These are phyloP conservation scores for Nasturtium officinale DNA, from an alignment of 345 rosid species.

Conservation along the genomic window DNA sequence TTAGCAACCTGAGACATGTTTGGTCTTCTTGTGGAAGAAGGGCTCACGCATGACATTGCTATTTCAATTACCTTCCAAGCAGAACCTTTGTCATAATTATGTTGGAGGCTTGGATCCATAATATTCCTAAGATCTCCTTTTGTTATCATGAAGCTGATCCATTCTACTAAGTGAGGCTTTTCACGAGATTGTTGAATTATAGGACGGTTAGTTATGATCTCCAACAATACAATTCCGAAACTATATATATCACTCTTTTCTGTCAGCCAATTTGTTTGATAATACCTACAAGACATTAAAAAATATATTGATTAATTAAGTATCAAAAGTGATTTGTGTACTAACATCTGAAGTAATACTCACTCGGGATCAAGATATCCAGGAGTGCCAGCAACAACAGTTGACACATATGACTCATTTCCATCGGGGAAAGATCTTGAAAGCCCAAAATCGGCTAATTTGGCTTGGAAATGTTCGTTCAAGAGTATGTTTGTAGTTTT, in stretches of 20 bases:
- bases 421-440: no score
- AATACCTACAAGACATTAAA: conserved; percentile 38
- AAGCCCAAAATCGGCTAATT: conserved; percentile 27
- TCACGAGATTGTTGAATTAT: conserved; percentile 24
- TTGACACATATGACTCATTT: no score
- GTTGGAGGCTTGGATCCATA: conserved; percentile 35
- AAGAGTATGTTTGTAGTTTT: conserved; percentile 48
- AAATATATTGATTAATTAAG: not conserved
- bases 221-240: conserved; percentile 49
- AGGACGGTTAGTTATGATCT: conserved; percentile 47
- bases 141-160: conserved; percentile 23
- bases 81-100: conserved; percentile 27
- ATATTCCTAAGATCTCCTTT: conserved; percentile 28
- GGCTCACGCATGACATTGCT: conserved; percentile 36
- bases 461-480: conserved; percentile 42
- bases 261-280: conserved; percentile 37
- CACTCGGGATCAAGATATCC: no score
- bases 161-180: conserved; percentile 32
- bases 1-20: conserved; percentile 38
- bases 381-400: no score
- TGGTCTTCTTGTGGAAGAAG: conserved; percentile 38
- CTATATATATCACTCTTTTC: conserved; percentile 55
- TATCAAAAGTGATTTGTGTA: not conserved
- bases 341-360: no score
- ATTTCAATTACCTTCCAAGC: conserved; percentile 37